Conservation (phyloP, 169 alveolate genomes). For the Cryptosporidium andersoni region DNA sequence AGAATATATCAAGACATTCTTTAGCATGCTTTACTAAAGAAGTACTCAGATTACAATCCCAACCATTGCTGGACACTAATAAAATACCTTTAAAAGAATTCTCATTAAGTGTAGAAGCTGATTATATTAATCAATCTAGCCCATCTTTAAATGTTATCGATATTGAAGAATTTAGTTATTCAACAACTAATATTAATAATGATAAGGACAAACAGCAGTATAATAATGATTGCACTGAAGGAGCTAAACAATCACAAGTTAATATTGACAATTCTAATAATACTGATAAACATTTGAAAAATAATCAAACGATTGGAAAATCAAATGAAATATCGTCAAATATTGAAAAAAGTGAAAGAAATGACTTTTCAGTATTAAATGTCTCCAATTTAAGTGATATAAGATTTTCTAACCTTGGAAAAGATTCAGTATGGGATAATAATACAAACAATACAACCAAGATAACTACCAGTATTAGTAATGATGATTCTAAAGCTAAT, state of each 20-base stretch:
- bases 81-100: constrained; percentile 49
- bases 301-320: background rate
- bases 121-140: background rate
- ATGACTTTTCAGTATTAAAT: no score
- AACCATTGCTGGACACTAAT: constrained; percentile 47
- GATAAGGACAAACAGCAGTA: background rate
- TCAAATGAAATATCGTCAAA: no score
- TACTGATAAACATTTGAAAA: background rate
- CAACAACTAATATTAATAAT: background rate
- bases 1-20: constrained; percentile 48
- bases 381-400: no score
- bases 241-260: background rate
- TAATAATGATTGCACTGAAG: background rate
- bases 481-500: no score
- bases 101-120: constrained; percentile 22
- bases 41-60: constrained; percentile 50
- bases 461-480: no score
- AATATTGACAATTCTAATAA: background rate
- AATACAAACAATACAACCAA: no score
- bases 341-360: no score
- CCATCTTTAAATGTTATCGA: background rate
- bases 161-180: background rate
- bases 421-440: no score
- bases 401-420: no score
- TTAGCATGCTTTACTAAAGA: constrained; percentile 58